phyloP scores from a whole-genome alignment of 2,329 filamentous ascomycete species.

The Nemania abortiva region DNA sequence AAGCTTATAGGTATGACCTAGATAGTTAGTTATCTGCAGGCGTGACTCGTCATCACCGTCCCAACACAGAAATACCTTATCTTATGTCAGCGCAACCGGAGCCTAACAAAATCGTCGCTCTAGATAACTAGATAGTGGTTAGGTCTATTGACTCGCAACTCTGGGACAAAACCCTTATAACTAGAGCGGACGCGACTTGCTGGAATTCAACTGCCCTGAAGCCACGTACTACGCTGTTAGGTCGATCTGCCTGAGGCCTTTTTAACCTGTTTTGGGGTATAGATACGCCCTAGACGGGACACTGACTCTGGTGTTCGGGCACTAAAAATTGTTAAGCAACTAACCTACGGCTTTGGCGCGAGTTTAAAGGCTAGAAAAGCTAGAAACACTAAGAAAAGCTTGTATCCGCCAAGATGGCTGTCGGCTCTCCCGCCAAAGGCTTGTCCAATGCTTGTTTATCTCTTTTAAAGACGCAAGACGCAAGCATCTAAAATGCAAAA shows the following conservation, averaged over 20 bases:
- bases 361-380: background rate
- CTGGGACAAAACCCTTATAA: background rate
- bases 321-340: background rate
- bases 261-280: background rate
- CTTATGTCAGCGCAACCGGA: conserved; percentile 28
- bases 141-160: background rate
- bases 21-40: background rate
- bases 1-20: background rate
- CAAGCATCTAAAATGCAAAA: background rate
- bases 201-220: conserved; percentile 17
- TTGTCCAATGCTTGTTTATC: conserved; percentile 14
- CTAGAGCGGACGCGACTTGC: conserved; percentile 23
- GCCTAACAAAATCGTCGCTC: background rate
- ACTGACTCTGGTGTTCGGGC: background rate
- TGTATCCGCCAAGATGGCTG: conserved; percentile 23
- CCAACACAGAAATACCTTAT: background rate
- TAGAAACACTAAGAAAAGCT: conserved; percentile 19
- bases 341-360: background rate
- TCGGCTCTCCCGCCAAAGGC: conserved; percentile 13
- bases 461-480: background rate
- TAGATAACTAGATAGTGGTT: too few relatives aligned
- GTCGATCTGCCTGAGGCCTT: background rate
- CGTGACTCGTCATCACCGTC: conserved; percentile 7
- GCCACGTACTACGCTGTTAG: background rate
- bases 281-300: background rate